Conservation (phyloP, 2,329 filamentous ascomycete species). For the Xylaria sp. region DNA sequence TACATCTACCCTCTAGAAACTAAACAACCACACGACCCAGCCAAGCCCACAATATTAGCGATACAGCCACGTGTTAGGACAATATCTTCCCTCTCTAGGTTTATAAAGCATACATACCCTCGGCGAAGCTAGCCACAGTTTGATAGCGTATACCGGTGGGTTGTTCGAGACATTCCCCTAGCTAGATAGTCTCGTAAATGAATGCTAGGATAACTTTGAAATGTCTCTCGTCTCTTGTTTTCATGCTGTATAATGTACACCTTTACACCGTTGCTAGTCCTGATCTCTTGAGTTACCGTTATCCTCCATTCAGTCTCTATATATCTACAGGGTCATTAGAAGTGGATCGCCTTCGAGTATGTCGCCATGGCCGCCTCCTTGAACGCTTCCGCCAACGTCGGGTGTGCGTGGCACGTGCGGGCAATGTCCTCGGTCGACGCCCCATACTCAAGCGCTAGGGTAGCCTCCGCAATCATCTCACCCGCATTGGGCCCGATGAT, state of each 20-base stretch:
- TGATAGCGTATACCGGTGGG: slow-evolving; percentile 1
- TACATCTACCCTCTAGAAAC: background rate
- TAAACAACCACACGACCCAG: background rate
- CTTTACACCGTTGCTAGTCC: slow-evolving; percentile 49
- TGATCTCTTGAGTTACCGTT: slow-evolving; percentile 33
- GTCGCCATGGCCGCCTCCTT: slow-evolving; percentile 99
- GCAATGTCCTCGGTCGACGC: slow-evolving; percentile 95
- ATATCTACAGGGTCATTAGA: slow-evolving; percentile 62
- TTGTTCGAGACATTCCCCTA: background rate
- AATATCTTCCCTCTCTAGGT: background rate
- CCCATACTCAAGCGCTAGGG: slow-evolving; percentile 94
- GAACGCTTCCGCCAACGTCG: slow-evolving; percentile 95
- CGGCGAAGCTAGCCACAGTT: background rate
- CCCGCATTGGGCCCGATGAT: slow-evolving; percentile 96
- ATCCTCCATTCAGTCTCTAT: slow-evolving; percentile 39
- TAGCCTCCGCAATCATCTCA: slow-evolving; percentile 99
- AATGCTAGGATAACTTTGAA: slow-evolving; percentile 14
- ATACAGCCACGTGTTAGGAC: background rate
- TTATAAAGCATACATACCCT: background rate
- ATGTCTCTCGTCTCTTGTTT: slow-evolving; percentile 37
- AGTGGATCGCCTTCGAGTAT: slow-evolving; percentile 95
- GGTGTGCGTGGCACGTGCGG: slow-evolving; percentile 95
- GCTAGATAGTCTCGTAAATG: slow-evolving; percentile 4
- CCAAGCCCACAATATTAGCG: background rate
- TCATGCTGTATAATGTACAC: slow-evolving; percentile 50